A percentile compares a stretch with the other conserved stretches of the same genome.
phyloP scores from a whole-genome alignment of 768 basidiomycete species.

The Jaapia argillacea region DNA sequence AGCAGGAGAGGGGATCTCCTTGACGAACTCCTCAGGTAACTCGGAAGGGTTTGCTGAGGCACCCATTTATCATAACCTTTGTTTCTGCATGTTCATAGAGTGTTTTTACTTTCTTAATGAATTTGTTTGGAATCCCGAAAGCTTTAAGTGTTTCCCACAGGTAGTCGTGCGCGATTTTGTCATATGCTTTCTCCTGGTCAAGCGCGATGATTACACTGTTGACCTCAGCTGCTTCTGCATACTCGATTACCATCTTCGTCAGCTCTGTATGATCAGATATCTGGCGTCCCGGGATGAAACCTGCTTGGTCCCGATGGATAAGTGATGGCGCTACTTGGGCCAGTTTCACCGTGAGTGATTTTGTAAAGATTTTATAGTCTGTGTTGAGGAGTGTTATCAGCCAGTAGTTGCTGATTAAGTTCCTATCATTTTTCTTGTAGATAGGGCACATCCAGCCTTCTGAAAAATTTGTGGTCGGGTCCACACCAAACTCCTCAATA shows the following conservation, averaged over 20 bases:
- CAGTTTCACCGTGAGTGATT: neutral
- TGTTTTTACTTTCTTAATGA: constrained; percentile 1
- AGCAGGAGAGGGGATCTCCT: constrained; percentile 10
- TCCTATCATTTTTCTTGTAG: neutral
- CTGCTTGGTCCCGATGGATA: neutral
- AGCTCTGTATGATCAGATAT: constrained; percentile 2
- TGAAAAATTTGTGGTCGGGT: neutral
- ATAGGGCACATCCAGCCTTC: neutral
- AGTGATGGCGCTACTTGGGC: neutral
- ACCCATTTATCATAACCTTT: neutral
- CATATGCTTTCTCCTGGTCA: constrained; percentile 6
- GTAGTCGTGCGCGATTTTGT: constrained; percentile 8
- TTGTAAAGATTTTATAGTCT: neutral
- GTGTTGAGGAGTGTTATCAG: neutral
- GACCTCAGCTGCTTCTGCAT: constrained; percentile 1
- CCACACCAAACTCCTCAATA: neutral
- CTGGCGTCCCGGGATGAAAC: constrained; percentile 4
- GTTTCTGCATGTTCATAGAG: constrained; percentile 4
- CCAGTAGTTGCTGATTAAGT: neutral
- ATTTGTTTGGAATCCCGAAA: neutral
- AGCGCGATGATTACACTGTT: neutral
- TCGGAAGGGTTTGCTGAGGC: constrained; percentile 2
- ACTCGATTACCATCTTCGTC: neutral
- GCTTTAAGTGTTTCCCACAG: constrained; percentile 1
- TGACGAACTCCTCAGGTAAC: constrained; percentile 6